These are phyloP conservation scores for Aphanomyces stellatus DNA, from an alignment of 352 stramenopile species.

Conservation along the genomic window DNA sequence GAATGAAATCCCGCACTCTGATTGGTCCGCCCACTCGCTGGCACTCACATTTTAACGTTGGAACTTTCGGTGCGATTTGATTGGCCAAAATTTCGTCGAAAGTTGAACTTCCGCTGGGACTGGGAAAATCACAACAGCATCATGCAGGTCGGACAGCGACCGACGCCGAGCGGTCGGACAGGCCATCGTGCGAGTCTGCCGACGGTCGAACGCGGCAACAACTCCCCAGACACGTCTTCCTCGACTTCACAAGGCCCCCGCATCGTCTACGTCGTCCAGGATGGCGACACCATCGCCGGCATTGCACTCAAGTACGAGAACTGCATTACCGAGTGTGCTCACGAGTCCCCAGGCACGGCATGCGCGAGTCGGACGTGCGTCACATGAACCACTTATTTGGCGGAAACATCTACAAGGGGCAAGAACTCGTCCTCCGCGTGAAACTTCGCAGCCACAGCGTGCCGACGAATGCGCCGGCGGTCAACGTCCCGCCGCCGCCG, in stretches of 20 bases:
- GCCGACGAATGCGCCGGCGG: neutral
- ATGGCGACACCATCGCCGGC: constrained; percentile 34
- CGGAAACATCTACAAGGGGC: constrained; percentile 32
- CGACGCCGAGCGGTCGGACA: neutral
- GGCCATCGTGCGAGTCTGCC: neutral
- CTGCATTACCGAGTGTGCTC: neutral
- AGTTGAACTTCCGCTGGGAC: neutral
- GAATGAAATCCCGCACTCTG: neutral
- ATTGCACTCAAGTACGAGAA: constrained; percentile 33
- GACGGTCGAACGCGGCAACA: neutral
- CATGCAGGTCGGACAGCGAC: neutral
- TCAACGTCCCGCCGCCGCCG: too few species aligned
- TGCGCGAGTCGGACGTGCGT: constrained; percentile 41
- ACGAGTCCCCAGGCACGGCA: constrained; percentile 29
- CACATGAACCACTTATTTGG: constrained; percentile 44
- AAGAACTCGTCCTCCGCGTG: constrained; percentile 31
- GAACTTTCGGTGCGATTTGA: neutral
- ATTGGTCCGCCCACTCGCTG: neutral
- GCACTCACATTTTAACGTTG: neutral
- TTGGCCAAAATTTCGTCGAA: neutral
- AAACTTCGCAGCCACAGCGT: constrained; percentile 8
- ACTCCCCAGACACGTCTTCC: neutral
- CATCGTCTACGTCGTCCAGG: constrained; percentile 29
- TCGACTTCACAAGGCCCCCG: neutral
- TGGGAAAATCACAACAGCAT: too few species aligned